A percentile compares a stretch with the other conserved stretches of the same genome.
Conservation (phyloP, 1,284 basidiomycete genomes). For the Fomitopsis palustris region DNA sequence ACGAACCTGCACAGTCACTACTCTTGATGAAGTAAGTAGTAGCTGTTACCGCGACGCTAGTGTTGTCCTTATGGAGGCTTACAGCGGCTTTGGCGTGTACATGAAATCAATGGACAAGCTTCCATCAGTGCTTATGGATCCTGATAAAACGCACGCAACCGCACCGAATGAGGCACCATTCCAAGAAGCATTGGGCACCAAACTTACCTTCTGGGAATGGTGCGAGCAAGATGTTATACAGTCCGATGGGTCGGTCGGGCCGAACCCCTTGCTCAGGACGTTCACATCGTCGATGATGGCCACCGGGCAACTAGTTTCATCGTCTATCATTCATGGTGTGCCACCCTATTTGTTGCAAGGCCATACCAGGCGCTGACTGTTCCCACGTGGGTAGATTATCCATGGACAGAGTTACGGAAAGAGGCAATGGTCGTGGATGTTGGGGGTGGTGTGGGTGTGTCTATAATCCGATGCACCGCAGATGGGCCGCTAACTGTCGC, state of each 20-base stretch:
- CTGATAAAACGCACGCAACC: slow-evolving; percentile 3
- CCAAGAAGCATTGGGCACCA: slow-evolving; percentile 5
- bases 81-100: slow-evolving; percentile 6
- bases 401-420: slow-evolving; percentile 11
- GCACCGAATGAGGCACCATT: slow-evolving; percentile 2
- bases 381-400: slow-evolving; percentile 10
- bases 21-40: slow-evolving; percentile 5
- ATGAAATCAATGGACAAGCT: slow-evolving; percentile 9
- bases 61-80: neutral
- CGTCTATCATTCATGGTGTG: slow-evolving; percentile 9
- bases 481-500: neutral
- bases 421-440: slow-evolving; percentile 15
- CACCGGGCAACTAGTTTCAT: slow-evolving; percentile 6
- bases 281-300: slow-evolving; percentile 12
- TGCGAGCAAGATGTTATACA: slow-evolving; percentile 8
- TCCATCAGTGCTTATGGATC: slow-evolving; percentile 9
- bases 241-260: slow-evolving; percentile 9
- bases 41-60: no score
- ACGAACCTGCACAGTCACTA: slow-evolving; percentile 5
- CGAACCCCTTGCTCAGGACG: slow-evolving; percentile 4
- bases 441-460: slow-evolving; percentile 16
- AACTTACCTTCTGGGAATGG: slow-evolving; percentile 10
- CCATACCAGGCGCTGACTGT: neutral
- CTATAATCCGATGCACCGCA: neutral
- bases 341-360: neutral